Conservation (phyloP, 2,329 filamentous ascomycete genomes). For the Colletotrichum kahawae region DNA sequence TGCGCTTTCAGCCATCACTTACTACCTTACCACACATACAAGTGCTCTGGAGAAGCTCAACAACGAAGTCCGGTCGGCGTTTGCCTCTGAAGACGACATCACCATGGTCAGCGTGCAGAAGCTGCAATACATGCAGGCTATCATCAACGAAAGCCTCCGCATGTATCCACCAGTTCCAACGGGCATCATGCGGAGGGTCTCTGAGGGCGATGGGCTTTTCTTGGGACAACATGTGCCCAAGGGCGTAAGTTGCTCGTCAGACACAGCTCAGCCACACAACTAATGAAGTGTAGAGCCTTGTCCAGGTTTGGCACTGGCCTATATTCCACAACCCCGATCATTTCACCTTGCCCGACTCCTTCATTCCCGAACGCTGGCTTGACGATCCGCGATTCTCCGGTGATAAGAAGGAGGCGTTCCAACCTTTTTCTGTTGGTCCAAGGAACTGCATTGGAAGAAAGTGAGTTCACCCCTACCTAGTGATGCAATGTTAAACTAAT, state of each 20-base stretch:
- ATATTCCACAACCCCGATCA: conserved; percentile 32
- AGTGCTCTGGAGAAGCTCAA: conserved; percentile 26
- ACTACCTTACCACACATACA: neutral
- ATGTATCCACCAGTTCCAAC: conserved; percentile 34
- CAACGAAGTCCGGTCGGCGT: conserved; percentile 38
- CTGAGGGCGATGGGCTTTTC: conserved; percentile 32
- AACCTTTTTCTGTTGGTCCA: conserved; percentile 54
- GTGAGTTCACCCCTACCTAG: conserved; percentile 39
- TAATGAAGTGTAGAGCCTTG: conserved; percentile 7
- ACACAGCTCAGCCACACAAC: neutral
- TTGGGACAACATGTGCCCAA: conserved; percentile 34
- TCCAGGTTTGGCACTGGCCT: conserved; percentile 28
- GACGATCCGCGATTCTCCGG: conserved; percentile 10
- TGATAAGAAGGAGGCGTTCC: conserved; percentile 47
- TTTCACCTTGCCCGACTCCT: conserved; percentile 36
- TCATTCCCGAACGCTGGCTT: conserved; percentile 51
- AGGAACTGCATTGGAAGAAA: conserved; percentile 56
- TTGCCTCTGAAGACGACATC: conserved; percentile 36
- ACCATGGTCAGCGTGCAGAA: conserved; percentile 28
- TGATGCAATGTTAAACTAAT: neutral
- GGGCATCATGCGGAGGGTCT: neutral
- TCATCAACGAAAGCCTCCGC: conserved; percentile 42
- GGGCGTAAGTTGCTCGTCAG: conserved; percentile 26
- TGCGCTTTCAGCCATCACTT: neutral
- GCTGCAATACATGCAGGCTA: conserved; percentile 38